phyloP scores from a whole-genome alignment of 2,329 filamentous ascomycete genomes.

The Alternaria sp. region DNA sequence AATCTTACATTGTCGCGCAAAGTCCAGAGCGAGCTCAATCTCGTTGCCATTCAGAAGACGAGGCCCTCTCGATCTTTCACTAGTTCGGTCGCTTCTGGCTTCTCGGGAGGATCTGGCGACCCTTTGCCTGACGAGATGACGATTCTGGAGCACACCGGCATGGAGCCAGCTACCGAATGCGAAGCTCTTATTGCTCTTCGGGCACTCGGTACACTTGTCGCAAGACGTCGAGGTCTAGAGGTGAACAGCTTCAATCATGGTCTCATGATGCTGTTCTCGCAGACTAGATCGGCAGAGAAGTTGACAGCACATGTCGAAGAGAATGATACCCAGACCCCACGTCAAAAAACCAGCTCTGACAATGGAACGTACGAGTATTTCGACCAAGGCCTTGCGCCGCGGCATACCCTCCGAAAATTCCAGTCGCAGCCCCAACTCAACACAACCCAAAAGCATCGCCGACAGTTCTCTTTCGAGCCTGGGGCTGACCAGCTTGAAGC shows the following conservation, averaged over 20 bases:
- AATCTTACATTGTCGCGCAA: constrained; percentile 33
- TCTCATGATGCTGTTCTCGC: constrained; percentile 43
- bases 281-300: constrained; percentile 4
- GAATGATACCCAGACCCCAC: background rate
- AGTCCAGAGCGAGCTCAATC: constrained; percentile 39
- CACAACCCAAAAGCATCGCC: constrained; percentile 26
- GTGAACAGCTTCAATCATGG: constrained; percentile 38
- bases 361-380: background rate
- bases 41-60: constrained; percentile 16
- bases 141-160: background rate
- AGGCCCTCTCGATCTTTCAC: constrained; percentile 7
- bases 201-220: constrained; percentile 44
- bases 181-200: constrained; percentile 44
- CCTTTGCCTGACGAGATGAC: constrained; percentile 38
- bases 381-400: constrained; percentile 1
- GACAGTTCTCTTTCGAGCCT: constrained; percentile 54
- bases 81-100: constrained; percentile 36
- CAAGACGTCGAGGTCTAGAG: constrained; percentile 45
- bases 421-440: constrained; percentile 28
- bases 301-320: background rate
- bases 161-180: constrained; percentile 27
- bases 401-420: constrained; percentile 9
- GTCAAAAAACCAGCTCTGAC: background rate
- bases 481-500: constrained; percentile 48
- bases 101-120: constrained; percentile 42